phyloP scores from a whole-genome alignment of 2,329 filamentous ascomycete species.

The Thelonectria discophora region DNA sequence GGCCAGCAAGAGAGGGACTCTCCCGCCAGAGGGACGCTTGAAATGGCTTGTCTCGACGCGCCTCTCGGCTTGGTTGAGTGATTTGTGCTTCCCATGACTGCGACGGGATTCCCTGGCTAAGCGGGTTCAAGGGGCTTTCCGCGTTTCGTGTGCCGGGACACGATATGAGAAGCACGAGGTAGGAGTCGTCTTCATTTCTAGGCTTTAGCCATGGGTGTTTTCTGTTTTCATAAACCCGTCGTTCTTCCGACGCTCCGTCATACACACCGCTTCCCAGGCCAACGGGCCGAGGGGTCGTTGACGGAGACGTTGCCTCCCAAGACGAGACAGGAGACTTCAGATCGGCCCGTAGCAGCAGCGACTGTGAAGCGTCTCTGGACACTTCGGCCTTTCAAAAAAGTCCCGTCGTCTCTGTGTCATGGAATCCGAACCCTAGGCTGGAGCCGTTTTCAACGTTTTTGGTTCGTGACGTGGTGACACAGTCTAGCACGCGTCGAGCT shows the following conservation, averaged over 20 bases:
- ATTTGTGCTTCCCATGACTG: too few relatives aligned
- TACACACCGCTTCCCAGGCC: neutral
- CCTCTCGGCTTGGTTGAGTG: too few relatives aligned
- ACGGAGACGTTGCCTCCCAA: neutral
- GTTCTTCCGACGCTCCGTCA: neutral
- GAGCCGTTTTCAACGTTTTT: constrained; percentile 7
- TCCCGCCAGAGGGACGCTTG: too few relatives aligned
- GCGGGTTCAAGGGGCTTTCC: neutral
- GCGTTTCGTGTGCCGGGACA: neutral
- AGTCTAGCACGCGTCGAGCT: neutral
- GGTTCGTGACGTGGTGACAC: neutral
- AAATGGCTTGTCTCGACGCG: too few relatives aligned
- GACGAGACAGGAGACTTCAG: neutral
- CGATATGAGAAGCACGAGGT: neutral
- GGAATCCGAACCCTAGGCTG: neutral
- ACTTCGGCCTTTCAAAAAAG: neutral
- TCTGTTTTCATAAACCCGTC: neutral
- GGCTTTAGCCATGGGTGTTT: neutral
- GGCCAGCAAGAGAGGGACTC: too few relatives aligned
- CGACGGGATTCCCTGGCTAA: too few relatives aligned
- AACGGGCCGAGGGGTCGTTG: neutral
- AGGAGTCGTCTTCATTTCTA: neutral
- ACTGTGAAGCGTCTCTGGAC: too few relatives aligned
- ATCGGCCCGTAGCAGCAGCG: neutral
- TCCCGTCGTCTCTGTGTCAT: neutral